Conservation (phyloP, 2,329 filamentous ascomycete genomes). For the Exophiala aquamarina region DNA sequence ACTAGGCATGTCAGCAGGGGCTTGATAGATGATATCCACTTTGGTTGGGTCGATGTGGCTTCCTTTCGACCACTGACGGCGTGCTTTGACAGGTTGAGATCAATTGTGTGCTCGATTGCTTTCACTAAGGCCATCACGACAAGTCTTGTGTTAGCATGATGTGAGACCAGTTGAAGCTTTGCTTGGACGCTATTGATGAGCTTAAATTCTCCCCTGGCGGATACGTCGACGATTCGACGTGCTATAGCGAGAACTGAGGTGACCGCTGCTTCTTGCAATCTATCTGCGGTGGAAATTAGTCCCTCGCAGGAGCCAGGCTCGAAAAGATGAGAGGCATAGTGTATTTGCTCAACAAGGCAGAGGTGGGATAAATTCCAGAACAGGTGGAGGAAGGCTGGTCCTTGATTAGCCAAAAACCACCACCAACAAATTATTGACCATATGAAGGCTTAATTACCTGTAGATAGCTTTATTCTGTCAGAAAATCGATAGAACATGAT, state of each 20-base stretch:
- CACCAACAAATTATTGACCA: no score
- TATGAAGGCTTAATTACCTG: slow-evolving; percentile 10
- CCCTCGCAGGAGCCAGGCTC: background rate
- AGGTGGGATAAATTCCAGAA: slow-evolving; percentile 12
- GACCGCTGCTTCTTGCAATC: slow-evolving; percentile 9
- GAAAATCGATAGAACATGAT: slow-evolving; percentile 18
- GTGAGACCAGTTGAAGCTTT: slow-evolving; percentile 17
- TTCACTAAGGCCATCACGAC: slow-evolving; percentile 16
- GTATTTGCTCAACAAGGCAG: slow-evolving; percentile 14
- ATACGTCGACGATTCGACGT: slow-evolving; percentile 16
- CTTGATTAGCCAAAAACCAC: slow-evolving; percentile 1
- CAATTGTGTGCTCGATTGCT: slow-evolving; percentile 18
- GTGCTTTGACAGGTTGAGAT: slow-evolving; percentile 5
- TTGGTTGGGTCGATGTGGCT: background rate
- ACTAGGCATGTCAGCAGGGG: slow-evolving; percentile 16
- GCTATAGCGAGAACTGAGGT: slow-evolving; percentile 12
- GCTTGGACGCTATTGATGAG: slow-evolving; percentile 18
- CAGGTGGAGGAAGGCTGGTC: slow-evolving; percentile 13
- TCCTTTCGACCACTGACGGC: background rate
- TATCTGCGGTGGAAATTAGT: slow-evolving; percentile 7
- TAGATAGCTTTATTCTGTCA: slow-evolving; percentile 15
- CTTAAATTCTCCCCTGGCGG: slow-evolving; percentile 11
- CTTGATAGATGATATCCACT: slow-evolving; percentile 14
- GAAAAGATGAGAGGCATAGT: slow-evolving; percentile 6
- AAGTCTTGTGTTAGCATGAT: slow-evolving; percentile 16